Evolutionary conservation across 2,329 filamentous ascomycete species (phyloP).

Genomic region (Zopfia rhizophila): DNA sequence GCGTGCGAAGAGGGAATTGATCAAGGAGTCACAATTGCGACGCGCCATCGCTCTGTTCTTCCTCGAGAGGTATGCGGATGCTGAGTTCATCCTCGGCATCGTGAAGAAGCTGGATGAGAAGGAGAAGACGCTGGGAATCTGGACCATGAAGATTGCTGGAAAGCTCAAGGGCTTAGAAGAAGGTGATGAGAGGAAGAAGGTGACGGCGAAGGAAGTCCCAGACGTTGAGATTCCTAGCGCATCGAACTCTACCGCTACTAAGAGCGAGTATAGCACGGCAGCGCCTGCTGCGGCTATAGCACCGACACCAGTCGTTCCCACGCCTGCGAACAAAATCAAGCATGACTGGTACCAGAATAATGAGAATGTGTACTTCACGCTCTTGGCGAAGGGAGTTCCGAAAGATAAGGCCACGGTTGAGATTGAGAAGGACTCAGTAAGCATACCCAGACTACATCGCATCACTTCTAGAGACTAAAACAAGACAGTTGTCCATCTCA

Average conservation of each 20-base stretch:
- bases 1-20: conserved; percentile 78
- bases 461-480: conserved; percentile 25
- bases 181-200: conserved; percentile 57
- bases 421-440: conserved; percentile 60
- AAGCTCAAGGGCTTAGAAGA: conserved; percentile 63
- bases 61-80: conserved; percentile 77
- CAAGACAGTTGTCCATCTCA: conserved; percentile 62
- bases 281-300: conserved; percentile 33
- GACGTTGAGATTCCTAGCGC: conserved; percentile 57
- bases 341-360: conserved; percentile 76
- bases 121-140: conserved; percentile 65
- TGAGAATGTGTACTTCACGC: conserved; percentile 69
- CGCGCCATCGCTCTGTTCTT: conserved; percentile 79
- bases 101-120: conserved; percentile 64
- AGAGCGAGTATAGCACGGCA: conserved; percentile 33
- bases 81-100: conserved; percentile 73
- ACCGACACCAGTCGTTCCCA: conserved; percentile 45
- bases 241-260: conserved; percentile 48
- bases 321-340: conserved; percentile 68
- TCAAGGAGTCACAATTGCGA: conserved; percentile 84
- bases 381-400: conserved; percentile 73
- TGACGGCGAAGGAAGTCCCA: conserved; percentile 62
- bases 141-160: conserved; percentile 65
- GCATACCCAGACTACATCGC: conserved; percentile 21
- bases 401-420: conserved; percentile 66